A percentile compares a stretch with the other conserved stretches of the same genome.
These are phyloP conservation scores for Stenogyne calaminthoides DNA, from an alignment of 305 asterid genomes.

Conservation along the genomic window DNA sequence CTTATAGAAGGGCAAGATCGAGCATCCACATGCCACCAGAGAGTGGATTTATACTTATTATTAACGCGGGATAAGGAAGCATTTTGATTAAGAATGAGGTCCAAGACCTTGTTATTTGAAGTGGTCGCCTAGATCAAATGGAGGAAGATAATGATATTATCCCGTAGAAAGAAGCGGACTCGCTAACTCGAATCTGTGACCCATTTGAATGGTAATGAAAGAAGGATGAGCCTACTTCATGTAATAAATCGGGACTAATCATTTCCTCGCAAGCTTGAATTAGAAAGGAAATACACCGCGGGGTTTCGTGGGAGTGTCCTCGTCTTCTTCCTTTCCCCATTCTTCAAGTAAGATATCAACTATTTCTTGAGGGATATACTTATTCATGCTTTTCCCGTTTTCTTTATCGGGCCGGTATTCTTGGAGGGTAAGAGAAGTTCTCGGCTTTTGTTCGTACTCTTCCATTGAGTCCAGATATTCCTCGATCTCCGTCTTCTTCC, in stretches of 20 bases:
- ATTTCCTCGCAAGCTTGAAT: not conserved
- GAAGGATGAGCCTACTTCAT: not conserved
- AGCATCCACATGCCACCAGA: too few species aligned
- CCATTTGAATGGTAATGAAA: not conserved
- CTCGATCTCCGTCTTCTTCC: too few species aligned
- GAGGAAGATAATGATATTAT: not conserved
- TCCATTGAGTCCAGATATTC: too few species aligned
- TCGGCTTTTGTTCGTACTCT: too few species aligned
- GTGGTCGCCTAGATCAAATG: not conserved
- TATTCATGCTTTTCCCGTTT: not conserved
- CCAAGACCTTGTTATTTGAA: too few species aligned
- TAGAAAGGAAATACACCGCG: not conserved
- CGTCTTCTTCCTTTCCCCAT: too few species aligned
- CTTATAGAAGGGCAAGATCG: too few species aligned
- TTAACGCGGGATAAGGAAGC: too few species aligned
- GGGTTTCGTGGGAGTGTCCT: not conserved
- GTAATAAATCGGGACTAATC: not conserved
- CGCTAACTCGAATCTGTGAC: not conserved
- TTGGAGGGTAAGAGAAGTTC: too few species aligned
- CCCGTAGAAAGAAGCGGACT: not conserved
- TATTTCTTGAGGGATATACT: not conserved
- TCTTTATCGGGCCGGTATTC: not conserved
- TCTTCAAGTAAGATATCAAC: too few species aligned
- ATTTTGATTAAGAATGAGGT: too few species aligned
- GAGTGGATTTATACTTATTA: too few species aligned